Base-by-base conservation (phyloP, 1,284 basidiomycete species). In the Grifola frondosa region DNA sequence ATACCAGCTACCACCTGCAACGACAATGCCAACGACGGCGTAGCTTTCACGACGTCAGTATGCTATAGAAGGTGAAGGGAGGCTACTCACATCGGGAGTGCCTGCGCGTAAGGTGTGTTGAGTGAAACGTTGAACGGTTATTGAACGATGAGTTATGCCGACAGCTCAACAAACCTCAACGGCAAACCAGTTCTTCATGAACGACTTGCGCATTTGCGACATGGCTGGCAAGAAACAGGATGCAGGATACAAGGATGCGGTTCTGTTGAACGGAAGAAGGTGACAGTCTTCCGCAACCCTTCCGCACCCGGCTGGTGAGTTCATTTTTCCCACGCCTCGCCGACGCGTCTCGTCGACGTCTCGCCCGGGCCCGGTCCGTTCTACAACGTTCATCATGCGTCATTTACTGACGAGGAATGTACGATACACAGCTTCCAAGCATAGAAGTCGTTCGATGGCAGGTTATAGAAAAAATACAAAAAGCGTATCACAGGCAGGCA, bases 131-230 rank as follows among this genome's bases (percentile, higher is more conserved):
- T 31, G 29, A 20, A 36, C 24, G 30, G 30, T 39, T 17, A 21
- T 7, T 31, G 8, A n/a, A n/a, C 30, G n/a, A 31, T 12, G 22
- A 22, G n/a, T 20, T 13, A 31, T 39, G 30, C 12, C 50, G 26
- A 32, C 42, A 22, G 13, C 39, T 15, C 33, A 24, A 64, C 68
- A 21, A 50, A 87, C 88, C 84, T 90, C 87, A 56, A 90, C 71
- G 68, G 87, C 87, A 60, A 76, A 88, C 87, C 88, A 90, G 69
- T 88, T 73, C 69, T 77, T 84, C 76, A 84, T 74, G 57, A 84
- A 75, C 16, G 57, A 40, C 40, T 45, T 63, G 28, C 62, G 57
- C 28, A 63, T 17, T 38, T 42, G 40, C 30, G 64, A 57, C 64
- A 64, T 64, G 40, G 41, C 49, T 47, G 43, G 24, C 26, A 39